Percentiles rank a stretch among this genome's conserved stretches.
These are phyloP conservation scores for Geosmithia morbida DNA, from an alignment of 2,329 filamentous ascomycete genomes.

Conservation along the genomic window DNA sequence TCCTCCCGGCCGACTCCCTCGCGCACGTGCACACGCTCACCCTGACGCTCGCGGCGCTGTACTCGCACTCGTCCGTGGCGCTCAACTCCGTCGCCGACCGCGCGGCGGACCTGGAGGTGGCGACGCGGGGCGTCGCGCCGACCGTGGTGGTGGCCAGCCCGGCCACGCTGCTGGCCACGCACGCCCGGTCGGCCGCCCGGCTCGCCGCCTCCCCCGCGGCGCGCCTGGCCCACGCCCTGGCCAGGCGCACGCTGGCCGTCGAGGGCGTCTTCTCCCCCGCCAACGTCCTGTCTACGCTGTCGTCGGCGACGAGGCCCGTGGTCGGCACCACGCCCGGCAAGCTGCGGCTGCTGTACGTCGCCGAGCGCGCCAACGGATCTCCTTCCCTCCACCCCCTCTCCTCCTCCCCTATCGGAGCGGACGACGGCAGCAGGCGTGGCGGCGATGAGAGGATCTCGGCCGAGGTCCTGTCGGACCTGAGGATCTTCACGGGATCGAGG, in stretches of 20 bases:
- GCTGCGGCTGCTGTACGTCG: slow-evolving; percentile 67
- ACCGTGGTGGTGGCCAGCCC: slow-evolving; percentile 73
- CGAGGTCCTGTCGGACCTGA: slow-evolving; percentile 61
- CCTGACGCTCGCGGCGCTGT: slow-evolving; percentile 70
- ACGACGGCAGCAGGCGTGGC: slow-evolving; percentile 17
- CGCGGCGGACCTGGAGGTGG: slow-evolving; percentile 55
- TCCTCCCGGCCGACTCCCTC: slow-evolving; percentile 73
- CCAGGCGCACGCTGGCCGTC: slow-evolving; percentile 52
- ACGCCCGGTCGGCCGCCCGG: slow-evolving; percentile 44
- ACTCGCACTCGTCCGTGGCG: slow-evolving; percentile 70
- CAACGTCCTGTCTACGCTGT: slow-evolving; percentile 30
- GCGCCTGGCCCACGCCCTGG: slow-evolving; percentile 54
- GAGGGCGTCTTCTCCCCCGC: slow-evolving; percentile 57
- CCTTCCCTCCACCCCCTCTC: too few species aligned
- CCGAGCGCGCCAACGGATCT: slow-evolving; percentile 40
- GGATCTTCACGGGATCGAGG: slow-evolving; percentile 65
- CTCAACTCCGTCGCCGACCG: slow-evolving; percentile 77
- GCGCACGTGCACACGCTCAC: slow-evolving; percentile 66
- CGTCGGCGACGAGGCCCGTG: slow-evolving; percentile 41
- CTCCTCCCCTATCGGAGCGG: too few species aligned
- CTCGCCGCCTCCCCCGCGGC: slow-evolving; percentile 45
- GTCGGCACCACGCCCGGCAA: slow-evolving; percentile 53
- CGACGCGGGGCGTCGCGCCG: slow-evolving; percentile 60
- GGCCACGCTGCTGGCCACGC: slow-evolving; percentile 53
- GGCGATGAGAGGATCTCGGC: slow-evolving; percentile 51